Evolutionary conservation across 768 basidiomycete genomes (phyloP), one percentile per base, ranked within the genome.

Genomic region (Leucosporidium scottii): DNA sequence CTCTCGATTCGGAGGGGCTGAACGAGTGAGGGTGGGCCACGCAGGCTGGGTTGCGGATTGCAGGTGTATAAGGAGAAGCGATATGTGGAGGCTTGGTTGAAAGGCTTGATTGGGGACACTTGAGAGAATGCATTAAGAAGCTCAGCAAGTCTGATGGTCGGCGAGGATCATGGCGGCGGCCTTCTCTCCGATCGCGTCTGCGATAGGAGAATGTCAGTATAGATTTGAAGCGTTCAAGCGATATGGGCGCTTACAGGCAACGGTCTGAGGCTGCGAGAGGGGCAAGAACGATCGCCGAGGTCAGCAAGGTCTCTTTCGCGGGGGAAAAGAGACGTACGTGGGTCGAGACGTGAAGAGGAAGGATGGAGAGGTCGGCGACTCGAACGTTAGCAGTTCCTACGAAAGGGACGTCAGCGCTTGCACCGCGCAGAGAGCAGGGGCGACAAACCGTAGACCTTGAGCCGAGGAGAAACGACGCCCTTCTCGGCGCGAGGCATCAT

Each of bases 401-500:
- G 23, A 25, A 20, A 36, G 36, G 34, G 5, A 12, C 8, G 21
- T 20, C 57, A 53, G 28, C 25, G 9, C 4, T 9, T 44, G 27
- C 25, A 61, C 65, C 20, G 64, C 23, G 62, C 67, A 68, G 48
- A 68, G 73, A 49, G 77, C 76, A 77, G 68, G 70, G 77, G 76
- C 12, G 36, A 64, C 12, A 75, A 75, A 36, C 77, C 77, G 64
- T 77, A 76, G 12, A 78, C 76, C 34, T 74, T 71, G 27, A 83
- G 75, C 62, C 78, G 71, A 36, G 79, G 77, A 68, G 81, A 79
- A 51, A 84, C 82, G 21, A 83, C 83, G 56, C 83, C 83, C 50
- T 77, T 79, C 28, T 67, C 69, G 15, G 69, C 73, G 28, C 73
- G 72, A 9, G 80, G 78, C 47, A 81, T 74, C 81, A 84, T 83